A percentile compares a stretch with the other conserved stretches of the same genome.
Conservation (phyloP, 345 rosid species). For the Jatropha curcas region DNA sequence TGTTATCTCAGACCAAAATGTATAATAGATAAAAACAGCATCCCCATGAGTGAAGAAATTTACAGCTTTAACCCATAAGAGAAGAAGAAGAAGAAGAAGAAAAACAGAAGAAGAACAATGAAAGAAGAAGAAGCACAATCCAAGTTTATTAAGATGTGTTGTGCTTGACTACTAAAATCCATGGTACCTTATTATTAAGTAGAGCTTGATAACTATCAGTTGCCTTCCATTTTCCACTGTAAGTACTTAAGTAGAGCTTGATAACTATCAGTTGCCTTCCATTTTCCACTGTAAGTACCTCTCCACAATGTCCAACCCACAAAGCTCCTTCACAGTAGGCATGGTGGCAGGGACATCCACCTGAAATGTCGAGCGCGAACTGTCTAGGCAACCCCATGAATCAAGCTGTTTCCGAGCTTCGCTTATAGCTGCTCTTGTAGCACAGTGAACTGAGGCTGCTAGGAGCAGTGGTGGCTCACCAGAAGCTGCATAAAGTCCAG, state of each 20-base stretch:
- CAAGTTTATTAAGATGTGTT: too few relatives aligned
- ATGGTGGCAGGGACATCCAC: slow-evolving; percentile 79
- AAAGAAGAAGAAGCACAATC: too few relatives aligned
- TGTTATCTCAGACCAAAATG: too few relatives aligned
- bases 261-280: background rate
- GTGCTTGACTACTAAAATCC: too few relatives aligned
- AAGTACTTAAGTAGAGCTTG: background rate
- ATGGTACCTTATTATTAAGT: too few relatives aligned
- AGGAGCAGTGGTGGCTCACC: slow-evolving; percentile 88
- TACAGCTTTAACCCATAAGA: too few relatives aligned
- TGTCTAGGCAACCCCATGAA: slow-evolving; percentile 43
- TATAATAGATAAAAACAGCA: too few relatives aligned
- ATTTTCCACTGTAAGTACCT: slow-evolving; percentile 46
- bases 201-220: background rate
- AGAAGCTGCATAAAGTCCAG: slow-evolving; percentile 61
- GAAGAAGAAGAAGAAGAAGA: too few relatives aligned
- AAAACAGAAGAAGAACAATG: too few relatives aligned
- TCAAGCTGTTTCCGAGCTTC: slow-evolving; percentile 71
- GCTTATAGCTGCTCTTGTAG: slow-evolving; percentile 67
- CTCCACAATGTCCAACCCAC: slow-evolving; percentile 68
- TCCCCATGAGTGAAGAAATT: too few relatives aligned
- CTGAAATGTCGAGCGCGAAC: slow-evolving; percentile 34
- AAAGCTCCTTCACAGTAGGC: slow-evolving; percentile 70
- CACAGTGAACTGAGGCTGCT: slow-evolving; percentile 88
- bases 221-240: background rate